Evolutionary conservation across 306 rosid species (phyloP), one percentile per base, ranked within the genome.

Genomic region (Hippophae gyantsensis): DNA sequence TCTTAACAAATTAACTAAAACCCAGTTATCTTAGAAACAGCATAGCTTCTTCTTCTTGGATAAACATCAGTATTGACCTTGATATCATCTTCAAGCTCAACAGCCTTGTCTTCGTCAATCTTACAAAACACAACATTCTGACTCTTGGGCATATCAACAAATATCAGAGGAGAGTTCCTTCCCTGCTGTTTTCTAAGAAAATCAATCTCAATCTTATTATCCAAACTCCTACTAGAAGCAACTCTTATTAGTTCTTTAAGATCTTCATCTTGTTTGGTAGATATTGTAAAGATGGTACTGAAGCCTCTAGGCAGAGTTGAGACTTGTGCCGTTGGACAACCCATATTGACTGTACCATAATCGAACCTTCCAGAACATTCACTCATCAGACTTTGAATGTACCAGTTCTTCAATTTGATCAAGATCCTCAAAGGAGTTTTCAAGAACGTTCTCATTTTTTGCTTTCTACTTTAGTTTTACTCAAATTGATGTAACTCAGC

Each of bases 81-180:
- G 52, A 64, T 13, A n/a, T 64, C 74, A 32, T 69, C 83, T 25
- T 60, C 77, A 52, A 74, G 76, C 1, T 86, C 86, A 60, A 72
- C 78, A 0, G 81, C 42, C 54, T 73, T 52, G 44, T 86, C 82
- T 59, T 90, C 97, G 6, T 90, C 87, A 10, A 90, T 90, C 71
- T 68, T 79, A 55, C 83, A 83, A 25, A 86, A 54, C 6, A 70
- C 84, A 0, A 73, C 76, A 26, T 86, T 82, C 1, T 47, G 75
- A 64, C 85, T 70, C 57, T 79, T 75, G 26, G 74, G 26, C 47
- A 76, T 18, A 10, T 45, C 57, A 43, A 44, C 43, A 48, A 58
- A 48, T 69, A 45, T 46, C 47, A 53, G 8, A 52, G 51, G 11
- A 3, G 38, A 32, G 43, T 57, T 32, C 5, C 38, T 44, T 10